Conservation (phyloP, 2,329 filamentous ascomycete genomes). For the Ascomycota sp. region DNA sequence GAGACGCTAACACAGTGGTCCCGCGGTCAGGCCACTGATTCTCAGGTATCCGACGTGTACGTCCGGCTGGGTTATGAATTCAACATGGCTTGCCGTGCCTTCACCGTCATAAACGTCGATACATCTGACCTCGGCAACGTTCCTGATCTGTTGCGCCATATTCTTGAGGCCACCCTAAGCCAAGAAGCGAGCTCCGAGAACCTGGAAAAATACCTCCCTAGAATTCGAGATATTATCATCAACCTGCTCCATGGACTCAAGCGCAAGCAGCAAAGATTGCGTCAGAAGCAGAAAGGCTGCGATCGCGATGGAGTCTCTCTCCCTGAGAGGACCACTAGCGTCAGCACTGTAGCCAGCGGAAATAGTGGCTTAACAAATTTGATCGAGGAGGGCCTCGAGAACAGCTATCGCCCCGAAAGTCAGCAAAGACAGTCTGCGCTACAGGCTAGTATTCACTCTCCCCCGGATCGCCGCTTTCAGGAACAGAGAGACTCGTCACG, state of each 20-base stretch:
- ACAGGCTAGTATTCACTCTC: slow-evolving; percentile 14
- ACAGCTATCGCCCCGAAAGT: slow-evolving; percentile 23
- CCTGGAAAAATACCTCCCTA: slow-evolving; percentile 78
- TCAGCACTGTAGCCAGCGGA: slow-evolving; percentile 36
- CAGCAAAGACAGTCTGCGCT: slow-evolving; percentile 11
- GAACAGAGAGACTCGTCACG: slow-evolving; percentile 30
- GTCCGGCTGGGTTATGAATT: slow-evolving; percentile 96
- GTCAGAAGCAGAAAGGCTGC: slow-evolving; percentile 35
- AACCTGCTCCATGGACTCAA: slow-evolving; percentile 90
- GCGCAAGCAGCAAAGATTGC: slow-evolving; percentile 81
- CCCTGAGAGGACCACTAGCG: slow-evolving; percentile 33
- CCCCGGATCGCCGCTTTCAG: slow-evolving; percentile 26
- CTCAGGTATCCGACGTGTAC: slow-evolving; percentile 94
- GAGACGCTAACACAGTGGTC: slow-evolving; percentile 98
- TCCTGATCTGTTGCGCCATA: slow-evolving; percentile 71
- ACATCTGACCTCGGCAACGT: slow-evolving; percentile 88
- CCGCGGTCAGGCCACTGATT: slow-evolving; percentile 73
- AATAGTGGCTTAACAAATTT: slow-evolving; percentile 34
- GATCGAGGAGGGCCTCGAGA: slow-evolving; percentile 37
- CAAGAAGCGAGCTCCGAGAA: slow-evolving; percentile 90
- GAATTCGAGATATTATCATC: slow-evolving; percentile 96
- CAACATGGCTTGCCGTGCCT: slow-evolving; percentile 94
- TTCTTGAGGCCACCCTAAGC: slow-evolving; percentile 87
- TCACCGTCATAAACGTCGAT: slow-evolving; percentile 91
- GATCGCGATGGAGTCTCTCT: slow-evolving; percentile 27